Conservation (phyloP, 139 green algal species). For the Micractinium sp. region DNA sequence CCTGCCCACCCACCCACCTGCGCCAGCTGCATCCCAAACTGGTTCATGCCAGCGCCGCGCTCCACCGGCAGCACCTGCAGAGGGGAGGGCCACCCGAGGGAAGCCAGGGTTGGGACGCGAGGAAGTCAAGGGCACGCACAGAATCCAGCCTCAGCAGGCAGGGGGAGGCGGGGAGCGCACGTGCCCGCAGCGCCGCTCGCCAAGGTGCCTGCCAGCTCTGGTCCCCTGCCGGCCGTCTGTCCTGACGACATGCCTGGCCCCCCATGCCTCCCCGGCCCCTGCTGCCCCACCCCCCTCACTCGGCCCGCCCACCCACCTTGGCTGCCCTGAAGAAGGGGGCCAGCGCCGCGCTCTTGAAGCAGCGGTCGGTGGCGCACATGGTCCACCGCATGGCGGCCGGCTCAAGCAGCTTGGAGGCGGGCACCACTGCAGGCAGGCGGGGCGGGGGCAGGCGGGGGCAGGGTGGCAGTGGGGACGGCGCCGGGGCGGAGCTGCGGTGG, state of each 20-base stretch:
- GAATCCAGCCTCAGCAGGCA: not conserved
- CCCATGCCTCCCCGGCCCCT: too few relatives aligned
- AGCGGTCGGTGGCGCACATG: slow-evolving; percentile 91
- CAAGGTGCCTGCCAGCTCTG: too few relatives aligned
- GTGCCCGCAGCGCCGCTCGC: too few relatives aligned
- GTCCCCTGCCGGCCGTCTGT: too few relatives aligned
- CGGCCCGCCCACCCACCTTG: slow-evolving; percentile 53
- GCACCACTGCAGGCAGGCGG: slow-evolving; percentile 66
- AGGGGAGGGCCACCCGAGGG: too few relatives aligned
- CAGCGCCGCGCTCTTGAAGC: slow-evolving; percentile 77
- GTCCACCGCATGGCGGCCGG: slow-evolving; percentile 77
- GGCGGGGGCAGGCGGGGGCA: not conserved
- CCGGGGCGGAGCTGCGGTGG: not conserved
- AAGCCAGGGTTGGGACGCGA: not conserved
- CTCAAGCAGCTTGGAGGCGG: slow-evolving; percentile 50
- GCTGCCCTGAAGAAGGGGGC: slow-evolving; percentile 79
- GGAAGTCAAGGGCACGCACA: not conserved
- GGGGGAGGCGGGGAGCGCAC: too few relatives aligned
- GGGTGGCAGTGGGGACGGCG: not conserved
- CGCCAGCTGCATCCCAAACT: slow-evolving; percentile 81
- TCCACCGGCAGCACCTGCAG: slow-evolving; percentile 84
- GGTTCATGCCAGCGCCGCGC: slow-evolving; percentile 78
- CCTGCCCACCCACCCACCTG: slow-evolving; percentile 28
- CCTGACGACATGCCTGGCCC: too few relatives aligned
- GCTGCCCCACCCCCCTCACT: too few relatives aligned